phyloP scores from a whole-genome alignment of 2,329 filamentous ascomycete genomes.

The Cadophora gregata region DNA sequence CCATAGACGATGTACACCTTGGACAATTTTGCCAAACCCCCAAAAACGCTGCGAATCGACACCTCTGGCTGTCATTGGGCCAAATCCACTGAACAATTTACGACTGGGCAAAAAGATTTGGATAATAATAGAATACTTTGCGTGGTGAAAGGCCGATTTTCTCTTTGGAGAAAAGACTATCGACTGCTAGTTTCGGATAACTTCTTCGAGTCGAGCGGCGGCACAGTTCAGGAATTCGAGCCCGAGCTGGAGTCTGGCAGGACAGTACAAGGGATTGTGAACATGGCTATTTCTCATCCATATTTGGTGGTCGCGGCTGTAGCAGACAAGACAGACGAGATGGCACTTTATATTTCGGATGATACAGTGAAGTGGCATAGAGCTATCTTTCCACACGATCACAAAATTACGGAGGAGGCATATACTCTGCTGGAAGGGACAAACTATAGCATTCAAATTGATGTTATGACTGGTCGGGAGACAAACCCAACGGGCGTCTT shows the following conservation, averaged over 20 bases:
- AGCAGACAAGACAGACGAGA: conserved; percentile 81
- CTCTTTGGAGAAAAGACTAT: conserved; percentile 74
- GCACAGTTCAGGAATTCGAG: conserved; percentile 68
- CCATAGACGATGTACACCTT: conserved; percentile 72
- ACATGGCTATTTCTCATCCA: conserved; percentile 82
- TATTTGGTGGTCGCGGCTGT: conserved; percentile 85
- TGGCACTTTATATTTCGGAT: conserved; percentile 88
- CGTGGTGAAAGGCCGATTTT: conserved; percentile 75
- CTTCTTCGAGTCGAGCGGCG: conserved; percentile 70
- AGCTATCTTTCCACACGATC: conserved; percentile 83
- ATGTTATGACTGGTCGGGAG: conserved; percentile 76
- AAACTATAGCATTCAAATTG: conserved; percentile 96
- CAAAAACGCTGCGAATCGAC: conserved; percentile 68
- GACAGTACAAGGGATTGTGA: conserved; percentile 79
- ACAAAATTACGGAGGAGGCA: conserved; percentile 80
- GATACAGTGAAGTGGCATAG: conserved; percentile 89
- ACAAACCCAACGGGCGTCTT: conserved; percentile 81
- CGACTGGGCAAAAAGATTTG: conserved; percentile 66
- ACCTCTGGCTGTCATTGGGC: conserved; percentile 89
- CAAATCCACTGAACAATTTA: conserved; percentile 75
- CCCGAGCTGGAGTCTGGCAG: conserved; percentile 76
- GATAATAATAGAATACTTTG: conserved; percentile 80
- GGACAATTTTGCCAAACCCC: conserved; percentile 78
- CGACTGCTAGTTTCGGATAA: conserved; percentile 81
- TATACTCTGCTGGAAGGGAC: conserved; percentile 97